Conservation (phyloP, 1,284 basidiomycete genomes). For the Boletus semigastroideus region DNA sequence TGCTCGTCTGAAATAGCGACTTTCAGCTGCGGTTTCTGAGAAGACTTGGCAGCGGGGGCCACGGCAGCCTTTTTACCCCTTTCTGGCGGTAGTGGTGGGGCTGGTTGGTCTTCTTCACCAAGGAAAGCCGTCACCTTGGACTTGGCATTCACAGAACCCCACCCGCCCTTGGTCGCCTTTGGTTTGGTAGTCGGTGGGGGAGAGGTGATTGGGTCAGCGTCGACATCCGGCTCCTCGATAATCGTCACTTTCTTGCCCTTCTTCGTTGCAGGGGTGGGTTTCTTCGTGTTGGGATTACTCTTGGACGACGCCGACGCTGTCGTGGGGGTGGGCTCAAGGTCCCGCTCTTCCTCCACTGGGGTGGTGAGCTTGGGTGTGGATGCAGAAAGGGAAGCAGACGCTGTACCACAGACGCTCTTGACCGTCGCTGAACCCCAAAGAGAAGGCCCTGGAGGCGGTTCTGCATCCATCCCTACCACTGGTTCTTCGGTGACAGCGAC, state of each 20-base stretch:
- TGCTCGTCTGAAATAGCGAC: conserved; percentile 18
- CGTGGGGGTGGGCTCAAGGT: conserved; percentile 3
- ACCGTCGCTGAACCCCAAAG: conserved; percentile 18
- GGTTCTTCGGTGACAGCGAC: conserved; percentile 18
- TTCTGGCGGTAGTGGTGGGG: conserved; percentile 4
- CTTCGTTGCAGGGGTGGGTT: conserved; percentile 17
- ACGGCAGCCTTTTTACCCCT: conserved; percentile 17
- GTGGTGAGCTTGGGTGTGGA: conserved; percentile 2
- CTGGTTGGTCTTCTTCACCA: conserved; percentile 15
- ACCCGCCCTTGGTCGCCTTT: conserved; percentile 14
- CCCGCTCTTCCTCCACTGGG: conserved; percentile 9
- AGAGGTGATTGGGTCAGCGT: conserved; percentile 33
- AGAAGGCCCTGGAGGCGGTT: conserved; percentile 23
- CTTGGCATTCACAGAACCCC: conserved; percentile 21
- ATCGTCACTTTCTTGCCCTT: conserved; percentile 41
- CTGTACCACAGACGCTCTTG: conserved; percentile 10
- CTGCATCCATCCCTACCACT: conserved; percentile 18
- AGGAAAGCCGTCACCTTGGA: conserved; percentile 13
- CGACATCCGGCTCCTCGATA: conserved; percentile 49
- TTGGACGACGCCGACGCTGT: conserved; percentile 7
- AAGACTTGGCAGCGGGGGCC: conserved; percentile 1
- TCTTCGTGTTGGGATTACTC: conserved; percentile 25
- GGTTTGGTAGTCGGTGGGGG: conserved; percentile 11
- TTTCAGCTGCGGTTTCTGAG: conserved; percentile 19
- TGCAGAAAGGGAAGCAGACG: conserved; percentile 5